Base-by-base conservation (phyloP, 1,284 basidiomycete genomes). In the Ceratobasidium sp. region DNA sequence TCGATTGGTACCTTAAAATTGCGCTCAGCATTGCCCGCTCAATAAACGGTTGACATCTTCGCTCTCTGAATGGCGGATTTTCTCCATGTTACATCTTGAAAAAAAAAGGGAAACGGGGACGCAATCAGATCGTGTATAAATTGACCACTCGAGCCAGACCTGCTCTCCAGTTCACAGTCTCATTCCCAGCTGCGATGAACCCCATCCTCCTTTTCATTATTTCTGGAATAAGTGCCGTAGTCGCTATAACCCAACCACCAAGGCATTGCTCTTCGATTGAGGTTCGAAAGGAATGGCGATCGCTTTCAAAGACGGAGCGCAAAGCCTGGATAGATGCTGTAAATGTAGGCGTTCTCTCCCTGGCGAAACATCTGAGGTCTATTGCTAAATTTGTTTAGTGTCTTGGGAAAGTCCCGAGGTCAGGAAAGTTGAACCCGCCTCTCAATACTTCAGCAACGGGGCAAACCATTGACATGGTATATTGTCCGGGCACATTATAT, bases 251-350 rank as follows among this genome's bases (percentile, higher is more conserved):
- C 8, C 39, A 50, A 18, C 45, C 59, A 3, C 8, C 36, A 18
- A 34, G 28, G 23, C 16, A 3, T 9, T 62, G 59, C 45, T 3
- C 59, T 26, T 45, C 59, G 8, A 46, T 64, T 43, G 61, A 64
- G 32, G 61, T 64, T 18, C 43, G 45, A 4, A 64, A 50, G 45
- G 61, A 64, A 32, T 64, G 61, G 61, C 43, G 61, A 1, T 3
- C 43, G 2, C 23, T 64, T 41, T 39, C 61, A 3, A 48, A 4
- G 3, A 48, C 43, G 18, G 43, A 64, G 28, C 43, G 45, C 12
- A 46, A 48, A 32, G 61, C 41, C 26, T 64, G 61, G 61, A 64
- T 64, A n/a, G 43, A 64, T 14, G 61, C 45, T 26, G 46, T 46
- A 3, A 64, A 64, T 32, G 45, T 64, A 18, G 2, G 61, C 21